These are phyloP conservation scores for Kingdonia uniflora DNA, from an alignment of 164 flowering plant species.

Conservation along the genomic window DNA sequence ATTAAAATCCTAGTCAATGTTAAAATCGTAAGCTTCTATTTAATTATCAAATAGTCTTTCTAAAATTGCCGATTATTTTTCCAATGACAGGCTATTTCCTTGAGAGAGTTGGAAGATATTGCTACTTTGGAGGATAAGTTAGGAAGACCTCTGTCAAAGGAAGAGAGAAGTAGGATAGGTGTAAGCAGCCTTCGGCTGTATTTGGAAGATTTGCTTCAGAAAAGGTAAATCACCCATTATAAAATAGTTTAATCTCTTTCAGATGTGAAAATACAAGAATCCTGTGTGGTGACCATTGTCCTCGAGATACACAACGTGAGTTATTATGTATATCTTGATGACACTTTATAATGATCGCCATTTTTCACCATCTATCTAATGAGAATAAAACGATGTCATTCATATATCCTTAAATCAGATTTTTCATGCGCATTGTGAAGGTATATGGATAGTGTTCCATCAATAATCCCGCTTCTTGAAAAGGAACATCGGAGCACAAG, in stretches of 20 bases:
- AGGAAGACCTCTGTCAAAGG: slow-evolving; percentile 58
- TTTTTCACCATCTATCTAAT: not conserved
- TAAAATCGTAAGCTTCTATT: too few species aligned
- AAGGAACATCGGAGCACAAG: slow-evolving; percentile 65
- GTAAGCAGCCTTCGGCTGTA: slow-evolving; percentile 77
- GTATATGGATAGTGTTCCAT: slow-evolving; percentile 85
- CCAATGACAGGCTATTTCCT: slow-evolving; percentile 50
- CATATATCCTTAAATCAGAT: slow-evolving; percentile 5
- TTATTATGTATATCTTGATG: too few species aligned
- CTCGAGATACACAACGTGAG: too few species aligned
- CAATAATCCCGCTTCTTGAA: slow-evolving; percentile 90
- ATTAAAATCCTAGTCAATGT: too few species aligned
- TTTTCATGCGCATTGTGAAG: slow-evolving; percentile 21
- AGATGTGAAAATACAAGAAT: too few species aligned
- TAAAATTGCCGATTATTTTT: not conserved
- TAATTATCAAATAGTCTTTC: too few species aligned
- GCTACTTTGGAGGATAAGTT: slow-evolving; percentile 75
- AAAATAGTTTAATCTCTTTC: too few species aligned
- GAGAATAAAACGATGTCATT: not conserved
- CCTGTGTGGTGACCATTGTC: too few species aligned
- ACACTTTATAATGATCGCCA: too few species aligned
- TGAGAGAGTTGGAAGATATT: slow-evolving; percentile 78
- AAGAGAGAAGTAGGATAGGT: slow-evolving; percentile 87
- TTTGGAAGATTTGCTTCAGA: slow-evolving; percentile 76
- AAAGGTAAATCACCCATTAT: slow-evolving; percentile 34